Evolutionary conservation across 495 filamentous ascomycete species (phyloP).

Genomic region (Clohesyomyces aquaticus): DNA sequence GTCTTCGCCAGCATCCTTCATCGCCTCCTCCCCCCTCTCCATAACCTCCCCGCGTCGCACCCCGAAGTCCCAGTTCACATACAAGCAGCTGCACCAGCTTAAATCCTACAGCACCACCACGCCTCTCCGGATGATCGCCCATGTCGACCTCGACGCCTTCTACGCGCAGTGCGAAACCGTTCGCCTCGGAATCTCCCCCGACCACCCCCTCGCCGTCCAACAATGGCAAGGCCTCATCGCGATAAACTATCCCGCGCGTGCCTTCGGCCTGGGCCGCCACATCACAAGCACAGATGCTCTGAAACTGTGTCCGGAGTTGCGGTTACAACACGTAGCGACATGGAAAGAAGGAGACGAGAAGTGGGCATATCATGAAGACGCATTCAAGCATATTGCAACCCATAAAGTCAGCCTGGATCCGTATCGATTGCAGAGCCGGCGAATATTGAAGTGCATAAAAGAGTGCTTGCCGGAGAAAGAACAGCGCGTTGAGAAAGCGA

Average conservation of each 20-base stretch:
- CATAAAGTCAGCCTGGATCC: conserved; percentile 94
- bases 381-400: conserved; percentile 71
- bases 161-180: conserved; percentile 97
- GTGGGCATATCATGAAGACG: conserved; percentile 90
- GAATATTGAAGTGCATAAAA: conserved; percentile 82
- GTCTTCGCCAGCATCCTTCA: conserved; percentile 45
- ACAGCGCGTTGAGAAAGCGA: conserved; percentile 86
- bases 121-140: conserved; percentile 84
- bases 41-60: conserved; percentile 20
- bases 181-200: conserved; percentile 67
- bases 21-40: conserved; percentile 43
- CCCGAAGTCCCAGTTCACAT: conserved; percentile 71
- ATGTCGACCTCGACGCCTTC: conserved; percentile 96
- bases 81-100: conserved; percentile 77
- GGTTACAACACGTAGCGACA: conserved; percentile 91
- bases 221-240: conserved; percentile 88
- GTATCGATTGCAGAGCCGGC: conserved; percentile 82
- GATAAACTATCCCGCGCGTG: conserved; percentile 89
- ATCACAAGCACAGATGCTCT: conserved; percentile 78
- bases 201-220: conserved; percentile 88
- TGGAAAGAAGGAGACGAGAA: conserved; percentile 88
- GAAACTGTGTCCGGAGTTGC: conserved; percentile 81
- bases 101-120: conserved; percentile 68
- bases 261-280: conserved; percentile 76
- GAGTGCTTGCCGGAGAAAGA: conserved; percentile 64